Base-by-base conservation (phyloP, 2,329 filamentous ascomycete genomes). In the Trichoderma koningii region DNA sequence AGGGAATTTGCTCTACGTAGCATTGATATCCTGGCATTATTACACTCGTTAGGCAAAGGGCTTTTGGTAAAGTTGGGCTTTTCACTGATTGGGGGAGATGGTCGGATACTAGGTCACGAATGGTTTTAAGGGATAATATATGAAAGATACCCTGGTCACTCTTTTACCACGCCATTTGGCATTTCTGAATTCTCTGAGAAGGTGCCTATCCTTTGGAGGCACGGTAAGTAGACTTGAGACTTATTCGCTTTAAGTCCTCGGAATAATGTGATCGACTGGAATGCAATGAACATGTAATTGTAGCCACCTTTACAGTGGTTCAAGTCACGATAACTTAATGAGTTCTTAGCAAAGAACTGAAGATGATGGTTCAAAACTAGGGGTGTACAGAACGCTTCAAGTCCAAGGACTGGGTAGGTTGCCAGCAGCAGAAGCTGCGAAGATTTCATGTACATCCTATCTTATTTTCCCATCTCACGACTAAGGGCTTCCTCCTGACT, bases 141-240 rank as follows among this genome's bases (percentile, higher is more conserved):
- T 60, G 56, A 28, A 60, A 60, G 30, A 50, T 50, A 41, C 30
- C 28, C 15, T 50, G 45, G 56, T 50, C 56, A 50, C 56, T 60
- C 56, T 9, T 50, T 60, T 59, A 41, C 23, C 28, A 28, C 50
- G 45, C 3, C 41, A 30, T 41, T 60, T 19, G 28, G 28, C 30
- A 9, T 21, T n/a, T 9, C 19, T 5, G 3, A 17, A 14, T n/a
- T 1, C 42, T 7, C 10, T 12, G 14, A 51, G 10, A 3, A n/a
- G 26, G 21, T 12, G n/a, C 28, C 9, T 28, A 23, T 23, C 21
- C 21, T 2, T 3, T 23, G 21, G 21, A 23, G 21, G 21, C 21
- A 23, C 21, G 21, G 21, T 3, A 23, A 23, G 21, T 23, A 23
- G 21, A 23, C 21, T 23, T 3, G 21, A 23, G 21, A 23, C 21